Evolutionary conservation across 192 early-diverging fungal species (phyloP).

Genomic region (Backusella westeae): DNA sequence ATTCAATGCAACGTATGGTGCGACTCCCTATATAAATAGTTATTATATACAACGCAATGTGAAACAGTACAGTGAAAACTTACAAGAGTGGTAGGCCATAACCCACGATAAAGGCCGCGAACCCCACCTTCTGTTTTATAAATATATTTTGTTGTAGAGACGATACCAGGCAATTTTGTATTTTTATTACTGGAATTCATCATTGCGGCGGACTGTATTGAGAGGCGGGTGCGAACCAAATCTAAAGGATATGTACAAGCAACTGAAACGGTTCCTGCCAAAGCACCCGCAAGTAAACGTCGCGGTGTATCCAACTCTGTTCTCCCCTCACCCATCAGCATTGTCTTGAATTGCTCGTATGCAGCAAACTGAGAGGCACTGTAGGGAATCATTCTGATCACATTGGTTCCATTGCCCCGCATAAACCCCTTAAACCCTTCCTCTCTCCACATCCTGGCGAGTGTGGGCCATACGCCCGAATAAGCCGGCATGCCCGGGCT

Average conservation of each 20-base stretch:
- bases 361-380: conserved; percentile 81
- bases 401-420: conserved; percentile 83
- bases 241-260: conserved; percentile 79
- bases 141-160: conserved; percentile 59
- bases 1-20: conserved; percentile 80
- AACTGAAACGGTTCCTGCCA: conserved; percentile 75
- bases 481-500: conserved; percentile 62
- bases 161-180: conserved; percentile 69
- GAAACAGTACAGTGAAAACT: background rate
- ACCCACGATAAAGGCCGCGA: conserved; percentile 67
- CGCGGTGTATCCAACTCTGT: conserved; percentile 69
- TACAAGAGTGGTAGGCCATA: conserved; percentile 68
- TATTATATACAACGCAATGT: background rate
- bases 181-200: conserved; percentile 30
- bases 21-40: conserved; percentile 53
- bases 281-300: conserved; percentile 69
- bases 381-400: conserved; percentile 80
- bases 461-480: conserved; percentile 67
- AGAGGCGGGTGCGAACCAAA: conserved; percentile 74
- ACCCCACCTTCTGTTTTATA: conserved; percentile 74
- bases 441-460: conserved; percentile 75
- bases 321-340: conserved; percentile 67
- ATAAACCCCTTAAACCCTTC: conserved; percentile 73
- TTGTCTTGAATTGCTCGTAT: conserved; percentile 73
- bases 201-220: conserved; percentile 68